Evolutionary conservation across 2,329 filamentous ascomycete genomes (phyloP).

Genomic region (Aspergillus awamori): DNA sequence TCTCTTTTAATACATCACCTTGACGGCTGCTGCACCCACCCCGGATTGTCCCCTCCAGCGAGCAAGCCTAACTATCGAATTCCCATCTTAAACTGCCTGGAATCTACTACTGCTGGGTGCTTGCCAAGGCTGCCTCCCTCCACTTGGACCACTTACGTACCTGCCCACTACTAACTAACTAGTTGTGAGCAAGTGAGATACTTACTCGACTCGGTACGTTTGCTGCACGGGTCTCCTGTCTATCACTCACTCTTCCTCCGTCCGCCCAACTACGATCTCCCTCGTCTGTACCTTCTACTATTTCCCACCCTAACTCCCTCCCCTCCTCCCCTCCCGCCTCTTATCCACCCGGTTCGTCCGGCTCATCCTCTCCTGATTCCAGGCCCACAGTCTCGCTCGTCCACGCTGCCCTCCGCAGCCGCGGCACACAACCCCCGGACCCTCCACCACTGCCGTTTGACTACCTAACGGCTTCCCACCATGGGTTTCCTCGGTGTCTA

Average conservation of each 20-base stretch:
- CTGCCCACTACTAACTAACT: conserved; percentile 2
- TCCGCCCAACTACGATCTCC: background rate
- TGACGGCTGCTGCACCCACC: background rate
- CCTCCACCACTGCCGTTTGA: conserved; percentile 1
- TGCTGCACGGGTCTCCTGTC: conserved; percentile 5
- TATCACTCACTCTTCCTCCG: background rate
- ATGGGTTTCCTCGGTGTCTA: conserved; percentile 96
- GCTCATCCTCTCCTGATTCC: background rate
- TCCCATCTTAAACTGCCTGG: background rate
- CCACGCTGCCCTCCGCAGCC: conserved; percentile 19
- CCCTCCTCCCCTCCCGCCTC: background rate
- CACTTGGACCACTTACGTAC: conserved; percentile 12
- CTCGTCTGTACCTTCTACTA: background rate
- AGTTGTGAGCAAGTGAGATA: no score
- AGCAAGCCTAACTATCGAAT: background rate
- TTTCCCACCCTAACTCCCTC: conserved; percentile 1
- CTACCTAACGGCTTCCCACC: conserved; percentile 17
- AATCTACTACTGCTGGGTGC: background rate
- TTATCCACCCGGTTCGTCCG: background rate
- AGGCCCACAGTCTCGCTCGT: conserved; percentile 4
- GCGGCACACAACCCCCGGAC: conserved; percentile 10
- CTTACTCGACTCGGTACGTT: background rate
- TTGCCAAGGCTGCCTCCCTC: conserved; percentile 9
- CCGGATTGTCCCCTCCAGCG: background rate
- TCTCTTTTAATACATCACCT: conserved; percentile 4